Percentiles rank a stretch among this genome's conserved stretches.
These are phyloP conservation scores for Basidioascus undulatus DNA, from an alignment of 768 basidiomycete genomes.

Conservation along the genomic window DNA sequence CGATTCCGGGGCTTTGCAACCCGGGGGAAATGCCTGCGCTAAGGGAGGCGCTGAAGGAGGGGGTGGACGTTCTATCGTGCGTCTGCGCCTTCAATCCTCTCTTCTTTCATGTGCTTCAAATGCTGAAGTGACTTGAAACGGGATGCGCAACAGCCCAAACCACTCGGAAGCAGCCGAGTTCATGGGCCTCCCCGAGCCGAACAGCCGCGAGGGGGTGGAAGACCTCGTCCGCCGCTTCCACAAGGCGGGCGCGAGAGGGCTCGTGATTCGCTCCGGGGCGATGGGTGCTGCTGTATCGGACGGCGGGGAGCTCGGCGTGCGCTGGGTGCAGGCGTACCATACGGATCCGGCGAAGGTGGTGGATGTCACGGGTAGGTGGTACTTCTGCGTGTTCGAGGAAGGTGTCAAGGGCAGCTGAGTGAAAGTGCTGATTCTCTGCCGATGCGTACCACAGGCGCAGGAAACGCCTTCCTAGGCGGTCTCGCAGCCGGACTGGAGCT, in stretches of 20 bases:
- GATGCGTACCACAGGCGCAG: too few species aligned
- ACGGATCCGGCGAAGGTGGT: conserved; percentile 28
- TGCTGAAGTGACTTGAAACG: too few species aligned
- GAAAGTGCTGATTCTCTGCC: neutral
- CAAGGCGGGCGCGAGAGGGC: conserved; percentile 14
- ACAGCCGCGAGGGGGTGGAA: conserved; percentile 20
- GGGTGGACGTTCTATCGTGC: conserved; percentile 45
- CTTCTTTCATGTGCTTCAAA: too few species aligned
- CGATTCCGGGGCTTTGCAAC: conserved; percentile 62
- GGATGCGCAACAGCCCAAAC: conserved; percentile 46
- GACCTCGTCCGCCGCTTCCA: conserved; percentile 8
- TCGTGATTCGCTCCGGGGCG: conserved; percentile 50
- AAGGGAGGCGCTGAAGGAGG: conserved; percentile 30
- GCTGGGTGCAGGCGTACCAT: conserved; percentile 62
- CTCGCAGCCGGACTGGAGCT: conserved; percentile 45
- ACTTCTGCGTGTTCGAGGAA: conserved; percentile 1
- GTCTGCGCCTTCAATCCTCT: too few species aligned
- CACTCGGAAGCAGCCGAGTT: conserved; percentile 53
- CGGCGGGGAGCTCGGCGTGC: conserved; percentile 18
- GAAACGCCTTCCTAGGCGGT: conserved; percentile 70
- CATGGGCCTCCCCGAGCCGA: conserved; percentile 25
- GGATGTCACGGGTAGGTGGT: conserved; percentile 49
- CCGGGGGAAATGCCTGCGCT: conserved; percentile 56
- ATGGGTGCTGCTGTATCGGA: conserved; percentile 45
- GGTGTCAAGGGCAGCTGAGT: conserved; percentile 2